phyloP scores from a whole-genome alignment of 805 yeast genomes.

The Ogataea salicorniae region DNA sequence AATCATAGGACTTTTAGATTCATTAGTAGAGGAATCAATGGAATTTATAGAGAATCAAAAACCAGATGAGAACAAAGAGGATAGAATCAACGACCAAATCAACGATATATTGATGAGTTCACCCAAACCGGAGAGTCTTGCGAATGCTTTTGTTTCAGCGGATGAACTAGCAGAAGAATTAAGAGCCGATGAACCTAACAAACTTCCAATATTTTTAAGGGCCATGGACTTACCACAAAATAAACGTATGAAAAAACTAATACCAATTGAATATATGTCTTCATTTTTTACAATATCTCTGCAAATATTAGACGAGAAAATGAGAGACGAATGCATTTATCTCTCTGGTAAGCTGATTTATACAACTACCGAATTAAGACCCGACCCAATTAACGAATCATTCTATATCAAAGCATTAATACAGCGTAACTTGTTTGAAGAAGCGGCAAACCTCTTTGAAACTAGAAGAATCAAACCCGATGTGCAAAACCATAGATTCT shows the following conservation, averaged over 20 bases:
- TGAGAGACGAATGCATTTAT: conserved; percentile 32
- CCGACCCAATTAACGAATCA: conserved; percentile 48
- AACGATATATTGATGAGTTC: conserved; percentile 12
- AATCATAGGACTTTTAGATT: conserved; percentile 20
- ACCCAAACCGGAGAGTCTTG: conserved; percentile 15
- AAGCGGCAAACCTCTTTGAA: conserved; percentile 35
- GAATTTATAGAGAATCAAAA: conserved; percentile 12
- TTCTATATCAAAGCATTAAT: conserved; percentile 43
- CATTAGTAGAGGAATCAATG: conserved; percentile 24
- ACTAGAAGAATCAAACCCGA: conserved; percentile 31
- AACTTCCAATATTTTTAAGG: conserved; percentile 21
- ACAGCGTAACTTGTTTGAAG: conserved; percentile 26
- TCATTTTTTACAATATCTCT: conserved; percentile 39
- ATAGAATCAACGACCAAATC: conserved; percentile 7
- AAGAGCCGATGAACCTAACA: conserved; percentile 18
- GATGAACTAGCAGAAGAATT: conserved; percentile 18
- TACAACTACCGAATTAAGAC: conserved; percentile 34
- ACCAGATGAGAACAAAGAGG: background rate
- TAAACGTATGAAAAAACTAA: conserved; percentile 10
- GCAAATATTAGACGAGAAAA: conserved; percentile 29
- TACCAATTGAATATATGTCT: conserved; percentile 33
- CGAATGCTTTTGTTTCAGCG: conserved; percentile 19
- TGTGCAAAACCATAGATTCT: conserved; percentile 39
- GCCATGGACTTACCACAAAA: conserved; percentile 16
- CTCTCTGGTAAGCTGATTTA: conserved; percentile 41